Evolutionary conservation across 495 filamentous ascomycete species (phyloP).

Genomic region (Aspergillus asperescens): DNA sequence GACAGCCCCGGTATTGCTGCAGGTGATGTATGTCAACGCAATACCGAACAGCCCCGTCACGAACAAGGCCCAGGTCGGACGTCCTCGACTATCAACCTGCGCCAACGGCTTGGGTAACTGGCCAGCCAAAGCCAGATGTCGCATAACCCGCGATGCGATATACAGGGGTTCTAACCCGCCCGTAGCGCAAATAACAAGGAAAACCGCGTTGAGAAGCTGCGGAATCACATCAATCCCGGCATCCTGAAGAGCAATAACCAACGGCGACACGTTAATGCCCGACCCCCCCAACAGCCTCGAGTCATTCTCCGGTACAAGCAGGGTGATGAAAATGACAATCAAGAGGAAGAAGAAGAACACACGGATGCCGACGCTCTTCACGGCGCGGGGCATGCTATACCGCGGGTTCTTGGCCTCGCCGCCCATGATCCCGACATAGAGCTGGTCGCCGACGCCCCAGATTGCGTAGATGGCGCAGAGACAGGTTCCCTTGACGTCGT

Average conservation of each 20-base stretch:
- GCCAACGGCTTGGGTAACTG: slow-evolving; percentile 7
- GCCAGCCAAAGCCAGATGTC: slow-evolving; percentile 9
- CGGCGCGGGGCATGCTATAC: slow-evolving; percentile 26
- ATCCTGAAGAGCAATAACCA: slow-evolving; percentile 10
- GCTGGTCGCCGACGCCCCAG: slow-evolving; percentile 26
- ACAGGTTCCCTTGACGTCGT: slow-evolving; percentile 34
- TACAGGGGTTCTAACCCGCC: slow-evolving; percentile 12
- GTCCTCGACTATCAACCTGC: slow-evolving; percentile 7
- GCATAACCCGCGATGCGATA: slow-evolving; percentile 8
- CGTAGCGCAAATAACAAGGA: slow-evolving; percentile 9
- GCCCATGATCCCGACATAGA: slow-evolving; percentile 24
- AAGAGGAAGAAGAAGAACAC: slow-evolving; percentile 15
- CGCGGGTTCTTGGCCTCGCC: slow-evolving; percentile 27
- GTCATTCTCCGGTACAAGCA: slow-evolving; percentile 9
- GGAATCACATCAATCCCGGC: slow-evolving; percentile 9
- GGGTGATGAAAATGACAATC: slow-evolving; percentile 2
- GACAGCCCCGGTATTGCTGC: no score
- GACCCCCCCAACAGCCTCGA: slow-evolving; percentile 6
- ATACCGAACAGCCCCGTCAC: slow-evolving; percentile 3
- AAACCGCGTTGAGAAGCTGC: slow-evolving; percentile 8
- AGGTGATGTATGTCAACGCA: slow-evolving; percentile 12
- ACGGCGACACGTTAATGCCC: slow-evolving; percentile 8
- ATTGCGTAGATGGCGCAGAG: no score
- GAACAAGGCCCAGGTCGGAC: slow-evolving; percentile 8
- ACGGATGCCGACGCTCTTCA: slow-evolving; percentile 25